Evolutionary conservation across 306 rosid genomes (phyloP).

Genomic region (Acacia acuminata): DNA sequence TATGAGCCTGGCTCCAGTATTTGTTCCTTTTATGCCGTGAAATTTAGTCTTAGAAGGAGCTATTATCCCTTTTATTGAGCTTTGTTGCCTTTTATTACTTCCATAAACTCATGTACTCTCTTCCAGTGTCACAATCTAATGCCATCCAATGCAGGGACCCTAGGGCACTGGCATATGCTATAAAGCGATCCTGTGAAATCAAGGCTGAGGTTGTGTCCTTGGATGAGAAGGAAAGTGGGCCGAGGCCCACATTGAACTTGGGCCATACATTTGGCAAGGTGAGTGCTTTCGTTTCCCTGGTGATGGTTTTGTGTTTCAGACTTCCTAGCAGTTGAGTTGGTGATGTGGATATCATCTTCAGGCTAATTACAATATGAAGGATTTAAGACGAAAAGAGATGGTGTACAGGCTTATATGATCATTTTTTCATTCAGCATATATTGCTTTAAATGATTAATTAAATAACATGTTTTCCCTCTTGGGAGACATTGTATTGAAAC

Average conservation of each 20-base stretch:
- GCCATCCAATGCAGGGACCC: slow-evolving; percentile 71
- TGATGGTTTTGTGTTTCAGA: slow-evolving; percentile 19
- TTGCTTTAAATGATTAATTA: not conserved
- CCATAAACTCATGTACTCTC: not conserved
- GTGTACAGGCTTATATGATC: not conserved
- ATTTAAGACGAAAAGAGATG: not conserved
- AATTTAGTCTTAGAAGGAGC: slow-evolving; percentile 4
- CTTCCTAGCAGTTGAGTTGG: slow-evolving; percentile 20
- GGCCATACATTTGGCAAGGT: slow-evolving; percentile 99
- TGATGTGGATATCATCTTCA: not conserved
- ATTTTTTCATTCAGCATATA: too few relatives aligned
- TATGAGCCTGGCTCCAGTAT: slow-evolving; percentile 4
- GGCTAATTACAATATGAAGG: not conserved
- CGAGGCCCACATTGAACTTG: slow-evolving; percentile 89
- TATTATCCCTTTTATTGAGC: slow-evolving; percentile 7
- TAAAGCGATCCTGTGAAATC: slow-evolving; percentile 93
- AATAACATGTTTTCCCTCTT: not conserved
- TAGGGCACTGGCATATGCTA: slow-evolving; percentile 75
- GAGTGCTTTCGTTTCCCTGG: slow-evolving; percentile 41
- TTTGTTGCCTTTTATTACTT: not conserved
- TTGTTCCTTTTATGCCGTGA: not conserved
- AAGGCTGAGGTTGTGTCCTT: slow-evolving; percentile 92
- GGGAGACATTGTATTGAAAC: not conserved
- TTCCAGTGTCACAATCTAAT: not conserved
- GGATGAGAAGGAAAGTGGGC: slow-evolving; percentile 95